Base-by-base conservation (phyloP, 768 basidiomycete species). In the Dacryopinax spathularia region DNA sequence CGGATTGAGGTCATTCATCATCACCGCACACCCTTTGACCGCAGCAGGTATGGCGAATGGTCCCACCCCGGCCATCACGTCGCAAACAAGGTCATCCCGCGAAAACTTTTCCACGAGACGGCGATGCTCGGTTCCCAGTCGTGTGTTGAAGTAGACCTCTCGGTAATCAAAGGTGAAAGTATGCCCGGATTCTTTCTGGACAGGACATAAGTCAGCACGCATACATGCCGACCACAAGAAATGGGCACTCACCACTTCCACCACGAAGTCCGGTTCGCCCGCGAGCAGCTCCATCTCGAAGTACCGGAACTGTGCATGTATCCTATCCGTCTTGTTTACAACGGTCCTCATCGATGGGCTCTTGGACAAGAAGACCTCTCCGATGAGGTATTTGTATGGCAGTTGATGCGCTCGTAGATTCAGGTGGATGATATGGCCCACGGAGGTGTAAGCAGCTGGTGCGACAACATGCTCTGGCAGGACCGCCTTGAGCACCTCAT, bases 211-310 rank as follows among this genome's bases (percentile, higher is more conserved):
- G 44, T 66, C 34, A 65, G 63, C 36, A 25, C 16, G 25, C 7
- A 31, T 48, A 34, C 13, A 16, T 3, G 63, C 60, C 60, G 37
- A 2, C 61, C 12, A 34, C 29, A 35, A 34, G 37, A 61, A 31
- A 27, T 1, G 31, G 27, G 33, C n/a, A 76, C 86, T 64, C 68
- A 95, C 95, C 74, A 91, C 88, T 69, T 88, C 83, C 4, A 97
- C 93, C 25, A 92, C 69, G 71, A 86, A 92, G 69, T 96, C 81
- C 0, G 85, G 81, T 64, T 94, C 88, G 0, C 96, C 96, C 0
- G 95, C 96, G 37, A 99, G 78, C 5, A 98, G 78, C 69, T 99
- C 96, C 96, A 99, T 98, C 68, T 88, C 80, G 73, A 99, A 99
- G 67, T 93, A 87, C 20, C 96, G 85, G 72, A 93, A 99, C 71